Evolutionary conservation across 2,329 filamentous ascomycete species (phyloP).

Genomic region (Cadophora gregata): DNA sequence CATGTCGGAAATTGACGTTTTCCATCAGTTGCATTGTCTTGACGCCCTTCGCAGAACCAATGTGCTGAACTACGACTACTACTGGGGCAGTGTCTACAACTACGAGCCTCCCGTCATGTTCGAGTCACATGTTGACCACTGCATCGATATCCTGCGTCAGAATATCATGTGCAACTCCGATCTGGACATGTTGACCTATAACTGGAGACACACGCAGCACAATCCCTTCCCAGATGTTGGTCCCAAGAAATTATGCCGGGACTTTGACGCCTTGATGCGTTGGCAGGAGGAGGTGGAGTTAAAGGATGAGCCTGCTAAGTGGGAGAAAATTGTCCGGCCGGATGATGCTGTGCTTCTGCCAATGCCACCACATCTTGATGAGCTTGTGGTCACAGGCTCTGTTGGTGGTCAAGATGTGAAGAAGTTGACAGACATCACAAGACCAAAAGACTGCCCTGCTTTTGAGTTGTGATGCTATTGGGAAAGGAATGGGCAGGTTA

Average conservation of each 20-base stretch:
- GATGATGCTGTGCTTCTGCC: not conserved
- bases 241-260: slow-evolving; percentile 11
- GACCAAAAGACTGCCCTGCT: slow-evolving; percentile 1
- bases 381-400: not conserved
- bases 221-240: slow-evolving; percentile 18
- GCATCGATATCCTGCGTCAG: slow-evolving; percentile 16
- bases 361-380: slow-evolving; percentile 2
- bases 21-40: slow-evolving; percentile 16
- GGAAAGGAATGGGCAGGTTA: not conserved
- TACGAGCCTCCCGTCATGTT: slow-evolving; percentile 8
- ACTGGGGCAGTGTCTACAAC: not conserved
- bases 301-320: not conserved
- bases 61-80: slow-evolving; percentile 6
- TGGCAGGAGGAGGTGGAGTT: slow-evolving; percentile 13
- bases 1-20: slow-evolving; percentile 16
- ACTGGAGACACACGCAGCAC: slow-evolving; percentile 19
- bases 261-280: slow-evolving; percentile 36
- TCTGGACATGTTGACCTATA: slow-evolving; percentile 12
- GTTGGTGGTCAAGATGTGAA: not conserved
- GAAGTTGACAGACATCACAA: not conserved
- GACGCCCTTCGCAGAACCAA: slow-evolving; percentile 10
- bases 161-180: slow-evolving; percentile 15
- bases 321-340: slow-evolving; percentile 1
- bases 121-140: slow-evolving; percentile 18
- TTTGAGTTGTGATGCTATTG: not conserved